phyloP scores from a whole-genome alignment of 1,284 basidiomycete species.

The Cystobasidium slooffiae region DNA sequence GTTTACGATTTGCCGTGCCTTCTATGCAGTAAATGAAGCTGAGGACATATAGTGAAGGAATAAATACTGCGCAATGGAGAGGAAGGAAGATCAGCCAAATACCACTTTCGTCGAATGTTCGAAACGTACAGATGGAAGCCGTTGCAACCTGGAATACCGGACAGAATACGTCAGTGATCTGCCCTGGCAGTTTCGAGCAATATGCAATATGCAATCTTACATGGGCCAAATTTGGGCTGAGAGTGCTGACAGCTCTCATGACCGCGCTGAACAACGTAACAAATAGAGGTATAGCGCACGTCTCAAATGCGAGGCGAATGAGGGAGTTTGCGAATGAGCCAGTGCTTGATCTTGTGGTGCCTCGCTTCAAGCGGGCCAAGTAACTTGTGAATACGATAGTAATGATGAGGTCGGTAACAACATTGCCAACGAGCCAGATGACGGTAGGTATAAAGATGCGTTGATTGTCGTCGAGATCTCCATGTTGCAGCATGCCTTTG shows the following conservation, averaged over 20 bases:
- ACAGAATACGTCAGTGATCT: background rate
- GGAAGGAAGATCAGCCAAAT: too few species aligned
- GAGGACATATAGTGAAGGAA: slow-evolving; percentile 38
- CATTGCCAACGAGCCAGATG: slow-evolving; percentile 20
- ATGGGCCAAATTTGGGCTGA: slow-evolving; percentile 1
- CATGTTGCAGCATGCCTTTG: slow-evolving; percentile 14
- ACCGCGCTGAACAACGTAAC: slow-evolving; percentile 25
- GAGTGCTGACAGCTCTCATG: slow-evolving; percentile 15
- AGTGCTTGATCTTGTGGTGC: slow-evolving; percentile 7
- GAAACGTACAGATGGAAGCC: slow-evolving; percentile 14
- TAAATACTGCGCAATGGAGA: slow-evolving; percentile 7
- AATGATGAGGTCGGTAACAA: slow-evolving; percentile 27
- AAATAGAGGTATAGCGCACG: slow-evolving; percentile 37
- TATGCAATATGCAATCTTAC: background rate
- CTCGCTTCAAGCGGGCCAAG: background rate
- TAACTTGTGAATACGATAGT: slow-evolving; percentile 26
- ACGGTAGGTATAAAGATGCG: slow-evolving; percentile 32
- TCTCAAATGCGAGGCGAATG: slow-evolving; percentile 42
- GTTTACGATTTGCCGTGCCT: slow-evolving; percentile 21
- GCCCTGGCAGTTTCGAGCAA: too few species aligned
- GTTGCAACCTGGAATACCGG: slow-evolving; percentile 7
- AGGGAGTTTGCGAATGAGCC: slow-evolving; percentile 18
- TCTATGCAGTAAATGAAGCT: slow-evolving; percentile 43
- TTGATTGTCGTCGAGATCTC: slow-evolving; percentile 26
- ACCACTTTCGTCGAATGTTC: too few species aligned